Conservation (phyloP, 306 rosid species). For the Pueraria montana region DNA sequence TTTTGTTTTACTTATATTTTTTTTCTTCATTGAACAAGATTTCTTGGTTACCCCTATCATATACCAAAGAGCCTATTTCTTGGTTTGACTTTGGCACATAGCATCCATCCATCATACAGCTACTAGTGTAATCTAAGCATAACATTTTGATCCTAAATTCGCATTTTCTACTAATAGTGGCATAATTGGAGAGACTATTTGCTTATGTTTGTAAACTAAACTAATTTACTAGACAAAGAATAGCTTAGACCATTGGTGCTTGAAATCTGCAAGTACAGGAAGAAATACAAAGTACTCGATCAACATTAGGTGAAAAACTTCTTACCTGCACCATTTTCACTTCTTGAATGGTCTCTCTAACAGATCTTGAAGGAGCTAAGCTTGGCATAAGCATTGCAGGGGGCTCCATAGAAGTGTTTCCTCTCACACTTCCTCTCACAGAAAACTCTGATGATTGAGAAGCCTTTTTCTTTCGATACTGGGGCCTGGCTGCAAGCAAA, state of each 20-base stretch:
- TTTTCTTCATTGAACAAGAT: neutral
- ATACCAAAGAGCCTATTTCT: neutral
- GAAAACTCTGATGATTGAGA: slow-evolving; percentile 69
- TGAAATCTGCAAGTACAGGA: neutral
- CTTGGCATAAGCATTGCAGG: slow-evolving; percentile 86
- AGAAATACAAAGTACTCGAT: neutral
- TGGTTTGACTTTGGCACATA: slow-evolving; percentile 17
- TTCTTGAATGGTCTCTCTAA: slow-evolving; percentile 82
- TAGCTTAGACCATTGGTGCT: slow-evolving; percentile 2
- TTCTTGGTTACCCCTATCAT: neutral
- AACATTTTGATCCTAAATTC: neutral
- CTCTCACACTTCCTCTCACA: slow-evolving; percentile 50
- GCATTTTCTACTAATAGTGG: neutral
- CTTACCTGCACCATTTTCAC: slow-evolving; percentile 90
- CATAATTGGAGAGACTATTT: neutral
- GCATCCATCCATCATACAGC: neutral
- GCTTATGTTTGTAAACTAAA: slow-evolving; percentile 4
- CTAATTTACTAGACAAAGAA: slow-evolving; percentile 1
- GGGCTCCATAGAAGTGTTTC: slow-evolving; percentile 65
- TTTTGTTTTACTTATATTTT: neutral
- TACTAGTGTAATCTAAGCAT: slow-evolving; percentile 31
- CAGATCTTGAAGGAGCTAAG: slow-evolving; percentile 74
- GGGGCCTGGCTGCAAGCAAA: slow-evolving; percentile 91
- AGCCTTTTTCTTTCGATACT: slow-evolving; percentile 67
- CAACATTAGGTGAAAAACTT: slow-evolving; percentile 14